Evolutionary conservation across 2,329 filamentous ascomycete species (phyloP).

Genomic region (Neurospora sp.): DNA sequence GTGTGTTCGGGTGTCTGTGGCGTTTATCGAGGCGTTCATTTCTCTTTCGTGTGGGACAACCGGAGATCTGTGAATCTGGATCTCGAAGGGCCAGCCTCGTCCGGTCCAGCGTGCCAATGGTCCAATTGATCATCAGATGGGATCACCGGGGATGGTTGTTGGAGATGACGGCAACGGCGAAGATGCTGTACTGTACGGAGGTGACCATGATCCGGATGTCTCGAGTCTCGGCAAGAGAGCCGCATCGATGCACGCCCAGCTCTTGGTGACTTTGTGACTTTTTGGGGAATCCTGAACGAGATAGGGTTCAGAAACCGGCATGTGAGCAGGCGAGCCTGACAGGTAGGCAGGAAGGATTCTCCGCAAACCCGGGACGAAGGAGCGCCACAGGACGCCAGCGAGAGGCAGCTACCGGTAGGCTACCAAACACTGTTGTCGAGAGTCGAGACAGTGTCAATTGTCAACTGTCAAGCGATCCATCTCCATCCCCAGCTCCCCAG

Average conservation of each 20-base stretch:
- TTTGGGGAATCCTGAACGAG: too few species aligned
- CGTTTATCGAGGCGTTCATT: not conserved
- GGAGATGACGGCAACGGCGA: not conserved
- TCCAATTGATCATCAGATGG: not conserved
- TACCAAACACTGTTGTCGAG: not conserved
- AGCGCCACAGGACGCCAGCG: not conserved
- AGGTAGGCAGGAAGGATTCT: not conserved
- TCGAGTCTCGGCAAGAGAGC: not conserved
- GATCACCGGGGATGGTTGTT: not conserved
- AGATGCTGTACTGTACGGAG: not conserved
- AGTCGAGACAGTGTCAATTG: not conserved
- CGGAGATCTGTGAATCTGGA: not conserved
- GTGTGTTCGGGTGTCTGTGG: not conserved
- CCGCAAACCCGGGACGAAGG: not conserved
- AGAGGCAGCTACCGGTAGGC: not conserved
- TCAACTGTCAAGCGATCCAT: not conserved
- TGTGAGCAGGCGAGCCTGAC: not conserved
- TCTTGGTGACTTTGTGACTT: too few species aligned
- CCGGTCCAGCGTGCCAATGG: not conserved
- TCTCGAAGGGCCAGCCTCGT: not conserved
- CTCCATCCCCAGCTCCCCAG: not conserved
- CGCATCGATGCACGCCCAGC: not conserved
- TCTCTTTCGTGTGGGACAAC: not conserved
- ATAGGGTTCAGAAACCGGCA: not conserved
- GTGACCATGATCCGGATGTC: not conserved